Evolutionary conservation across 2,329 filamentous ascomycete species (phyloP).

Genomic region (Penicillium corylophilum): DNA sequence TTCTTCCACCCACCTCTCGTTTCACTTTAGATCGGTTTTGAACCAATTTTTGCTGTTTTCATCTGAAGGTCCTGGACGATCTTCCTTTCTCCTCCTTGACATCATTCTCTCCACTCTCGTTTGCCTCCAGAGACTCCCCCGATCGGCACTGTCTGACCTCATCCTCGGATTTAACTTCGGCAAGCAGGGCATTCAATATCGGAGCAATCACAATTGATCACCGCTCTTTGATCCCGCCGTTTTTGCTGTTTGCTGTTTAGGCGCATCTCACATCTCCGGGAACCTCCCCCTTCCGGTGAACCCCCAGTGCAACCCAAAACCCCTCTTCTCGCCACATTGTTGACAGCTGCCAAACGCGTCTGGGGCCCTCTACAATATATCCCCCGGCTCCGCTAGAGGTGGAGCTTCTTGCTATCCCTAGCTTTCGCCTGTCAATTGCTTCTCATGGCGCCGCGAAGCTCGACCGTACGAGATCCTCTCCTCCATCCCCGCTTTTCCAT

Average conservation of each 20-base stretch:
- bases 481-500: conserved; percentile 13
- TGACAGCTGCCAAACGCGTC: conserved; percentile 17
- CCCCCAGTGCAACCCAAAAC: conserved; percentile 15
- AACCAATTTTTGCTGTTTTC: conserved; percentile 2
- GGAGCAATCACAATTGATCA: conserved; percentile 11
- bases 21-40: not conserved
- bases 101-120: conserved; percentile 4
- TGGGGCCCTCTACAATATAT: conserved; percentile 2
- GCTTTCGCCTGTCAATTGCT: conserved; percentile 19
- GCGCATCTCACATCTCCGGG: not conserved
- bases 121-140: not conserved
- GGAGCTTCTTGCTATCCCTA: conserved; percentile 3
- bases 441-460: conserved; percentile 35
- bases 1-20: not conserved
- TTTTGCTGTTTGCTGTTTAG: conserved; percentile 1
- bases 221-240: conserved; percentile 9
- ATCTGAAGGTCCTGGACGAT: not conserved
- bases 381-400: conserved; percentile 6
- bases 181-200: not conserved
- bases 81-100: not conserved
- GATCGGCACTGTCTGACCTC: conserved; percentile 23
- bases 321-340: conserved; percentile 19
- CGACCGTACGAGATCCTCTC: conserved; percentile 28
- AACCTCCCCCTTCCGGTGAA: conserved; percentile 17
- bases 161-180: conserved; percentile 6